Evolutionary conservation across 225 moss, liverwort and hornwort species (phyloP).

Genomic region (Antitrichia curtipendula): DNA sequence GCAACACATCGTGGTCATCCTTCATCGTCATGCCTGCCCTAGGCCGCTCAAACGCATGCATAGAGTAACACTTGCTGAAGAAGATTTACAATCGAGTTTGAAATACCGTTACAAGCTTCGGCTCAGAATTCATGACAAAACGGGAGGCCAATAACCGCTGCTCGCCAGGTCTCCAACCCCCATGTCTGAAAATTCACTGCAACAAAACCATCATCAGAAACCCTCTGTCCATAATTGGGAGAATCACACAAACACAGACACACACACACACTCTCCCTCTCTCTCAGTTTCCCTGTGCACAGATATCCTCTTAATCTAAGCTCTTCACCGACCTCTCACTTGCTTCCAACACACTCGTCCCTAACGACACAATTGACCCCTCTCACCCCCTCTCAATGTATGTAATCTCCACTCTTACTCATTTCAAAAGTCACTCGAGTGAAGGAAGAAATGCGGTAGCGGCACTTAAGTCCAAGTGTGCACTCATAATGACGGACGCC

Average conservation of each 20-base stretch:
- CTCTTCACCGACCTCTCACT: not conserved
- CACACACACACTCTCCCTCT: no score
- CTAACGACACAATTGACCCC: not conserved
- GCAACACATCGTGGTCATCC: slow-evolving; percentile 62
- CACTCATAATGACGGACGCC: slow-evolving; percentile 10
- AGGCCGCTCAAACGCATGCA: slow-evolving; percentile 39
- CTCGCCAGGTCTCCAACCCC: not conserved
- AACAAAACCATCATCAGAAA: not conserved
- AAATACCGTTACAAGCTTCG: not conserved
- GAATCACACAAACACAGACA: not conserved
- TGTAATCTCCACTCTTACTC: not conserved
- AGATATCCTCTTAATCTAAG: not conserved
- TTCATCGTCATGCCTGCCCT: slow-evolving; percentile 55
- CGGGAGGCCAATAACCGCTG: not conserved
- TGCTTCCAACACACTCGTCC: not conserved
- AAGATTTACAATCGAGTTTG: not conserved
- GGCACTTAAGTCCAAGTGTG: slow-evolving; percentile 2
- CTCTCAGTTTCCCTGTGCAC: not conserved
- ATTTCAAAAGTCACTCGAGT: slow-evolving; percentile 6
- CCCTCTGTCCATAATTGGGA: not conserved
- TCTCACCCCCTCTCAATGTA: not conserved
- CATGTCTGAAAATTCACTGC: slow-evolving; percentile 14
- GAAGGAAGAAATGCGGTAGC: slow-evolving; percentile 3
- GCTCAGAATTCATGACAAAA: not conserved
- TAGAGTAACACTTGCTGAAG: not conserved